phyloP scores from a whole-genome alignment of 2,329 filamentous ascomycete species.

The Fusarium camptoceras region DNA sequence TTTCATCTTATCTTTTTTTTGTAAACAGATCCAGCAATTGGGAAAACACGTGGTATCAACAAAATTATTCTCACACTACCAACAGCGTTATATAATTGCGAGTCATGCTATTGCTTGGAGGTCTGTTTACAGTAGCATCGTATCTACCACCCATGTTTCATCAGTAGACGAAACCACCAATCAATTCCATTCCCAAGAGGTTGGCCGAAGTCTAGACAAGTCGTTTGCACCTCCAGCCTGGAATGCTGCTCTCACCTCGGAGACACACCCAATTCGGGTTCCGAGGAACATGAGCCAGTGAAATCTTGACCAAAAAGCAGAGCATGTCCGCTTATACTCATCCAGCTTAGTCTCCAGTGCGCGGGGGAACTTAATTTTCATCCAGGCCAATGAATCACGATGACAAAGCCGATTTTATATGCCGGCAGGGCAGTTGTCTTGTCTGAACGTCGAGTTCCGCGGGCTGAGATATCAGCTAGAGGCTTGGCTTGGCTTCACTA shows the following conservation, averaged over 20 bases:
- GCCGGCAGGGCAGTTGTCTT: slow-evolving; percentile 4
- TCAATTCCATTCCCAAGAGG: neutral
- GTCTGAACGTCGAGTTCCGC: slow-evolving; percentile 1
- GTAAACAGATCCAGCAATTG: neutral
- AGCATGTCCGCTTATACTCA: neutral
- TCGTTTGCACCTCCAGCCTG: neutral
- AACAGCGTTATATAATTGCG: neutral
- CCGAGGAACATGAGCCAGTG: slow-evolving; percentile 21
- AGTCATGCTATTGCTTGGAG: neutral
- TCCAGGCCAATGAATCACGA: neutral
- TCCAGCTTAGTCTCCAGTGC: neutral
- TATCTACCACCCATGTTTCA: neutral
- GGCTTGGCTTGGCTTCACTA: neutral
- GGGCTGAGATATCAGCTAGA: slow-evolving; percentile 7
- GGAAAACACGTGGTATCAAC: neutral
- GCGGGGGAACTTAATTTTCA: neutral
- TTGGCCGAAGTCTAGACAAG: neutral
- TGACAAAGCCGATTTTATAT: slow-evolving; percentile 5
- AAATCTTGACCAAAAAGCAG: neutral
- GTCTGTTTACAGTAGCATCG: neutral
- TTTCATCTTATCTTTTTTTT: neutral
- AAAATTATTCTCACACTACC: neutral
- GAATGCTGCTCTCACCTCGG: neutral
- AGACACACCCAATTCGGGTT: neutral
- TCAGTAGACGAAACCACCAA: neutral